phyloP scores from a whole-genome alignment of 2,329 filamentous ascomycete species.

The Dendrostoma leiphaemia region DNA sequence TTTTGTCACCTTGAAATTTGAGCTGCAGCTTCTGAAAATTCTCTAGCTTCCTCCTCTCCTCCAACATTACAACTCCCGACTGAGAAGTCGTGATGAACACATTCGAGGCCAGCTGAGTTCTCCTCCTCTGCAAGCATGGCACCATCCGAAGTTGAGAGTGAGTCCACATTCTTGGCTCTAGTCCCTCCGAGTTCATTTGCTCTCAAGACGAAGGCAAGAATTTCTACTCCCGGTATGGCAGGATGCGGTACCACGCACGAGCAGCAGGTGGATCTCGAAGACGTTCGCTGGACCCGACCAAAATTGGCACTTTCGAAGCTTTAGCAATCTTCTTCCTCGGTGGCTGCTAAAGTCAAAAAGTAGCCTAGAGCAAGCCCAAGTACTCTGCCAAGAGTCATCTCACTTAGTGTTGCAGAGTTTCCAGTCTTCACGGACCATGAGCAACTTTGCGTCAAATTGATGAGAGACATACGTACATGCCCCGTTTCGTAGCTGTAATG shows the following conservation, averaged over 20 bases:
- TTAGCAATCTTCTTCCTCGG: constrained; percentile 61
- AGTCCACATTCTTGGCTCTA: background rate
- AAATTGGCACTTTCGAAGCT: constrained; percentile 86
- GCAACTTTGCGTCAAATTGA: constrained; percentile 81
- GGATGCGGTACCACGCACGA: too few relatives aligned
- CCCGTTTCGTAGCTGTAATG: background rate
- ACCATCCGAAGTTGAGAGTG: too few relatives aligned
- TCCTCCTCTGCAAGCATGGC: too few relatives aligned
- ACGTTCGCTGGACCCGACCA: background rate
- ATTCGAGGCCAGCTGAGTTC: too few relatives aligned
- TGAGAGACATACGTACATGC: constrained; percentile 64
- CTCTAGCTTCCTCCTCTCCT: background rate
- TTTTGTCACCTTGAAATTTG: background rate
- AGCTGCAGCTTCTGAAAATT: background rate
- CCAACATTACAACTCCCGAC: background rate
- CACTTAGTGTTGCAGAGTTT: constrained; percentile 91
- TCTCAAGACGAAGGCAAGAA: background rate
- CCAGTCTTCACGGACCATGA: constrained; percentile 67
- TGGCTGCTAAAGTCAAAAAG: constrained; percentile 87
- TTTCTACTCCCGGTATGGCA: too few relatives aligned
- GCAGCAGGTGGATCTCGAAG: too few relatives aligned
- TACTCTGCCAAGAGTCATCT: constrained; percentile 85
- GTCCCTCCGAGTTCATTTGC: background rate
- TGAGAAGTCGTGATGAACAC: too few relatives aligned
- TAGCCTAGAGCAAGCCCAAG: constrained; percentile 74